A percentile compares a stretch with the other conserved stretches of the same genome.
Conservation (phyloP, 148 eudicot species). For the Rhododendron henanense region DNA sequence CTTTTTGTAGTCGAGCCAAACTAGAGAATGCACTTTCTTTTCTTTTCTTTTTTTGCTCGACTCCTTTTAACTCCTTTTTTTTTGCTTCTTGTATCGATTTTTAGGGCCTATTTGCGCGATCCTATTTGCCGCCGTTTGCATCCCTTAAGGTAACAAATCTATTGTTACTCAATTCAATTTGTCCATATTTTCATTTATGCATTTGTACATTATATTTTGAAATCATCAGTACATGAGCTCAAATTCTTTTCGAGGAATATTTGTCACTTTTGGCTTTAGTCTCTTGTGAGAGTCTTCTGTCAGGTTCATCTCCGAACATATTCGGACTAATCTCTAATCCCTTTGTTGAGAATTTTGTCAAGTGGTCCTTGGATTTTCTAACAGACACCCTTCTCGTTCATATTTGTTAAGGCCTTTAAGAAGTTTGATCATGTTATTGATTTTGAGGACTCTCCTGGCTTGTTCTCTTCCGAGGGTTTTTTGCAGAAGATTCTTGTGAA, state of each 20-base stretch:
- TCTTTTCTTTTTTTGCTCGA: no score
- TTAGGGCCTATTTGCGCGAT: no score
- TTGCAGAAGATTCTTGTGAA: background rate
- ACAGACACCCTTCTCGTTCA: background rate
- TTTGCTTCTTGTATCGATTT: no score
- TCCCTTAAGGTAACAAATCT: background rate
- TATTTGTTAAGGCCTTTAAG: background rate
- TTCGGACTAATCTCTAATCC: background rate
- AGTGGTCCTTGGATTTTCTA: background rate
- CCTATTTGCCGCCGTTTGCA: background rate
- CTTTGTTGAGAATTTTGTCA: background rate
- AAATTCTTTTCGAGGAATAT: background rate
- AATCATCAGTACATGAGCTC: background rate
- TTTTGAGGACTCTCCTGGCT: background rate
- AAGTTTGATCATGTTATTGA: background rate
- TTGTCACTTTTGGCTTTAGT: no score
- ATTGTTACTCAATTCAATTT: background rate
- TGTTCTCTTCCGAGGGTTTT: background rate
- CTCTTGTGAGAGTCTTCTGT: no score
- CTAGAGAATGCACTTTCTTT: no score
- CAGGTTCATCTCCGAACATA: no score
- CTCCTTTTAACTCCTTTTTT: no score
- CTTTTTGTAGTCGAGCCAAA: no score
- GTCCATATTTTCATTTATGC: background rate
- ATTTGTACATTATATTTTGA: no score